Percentiles rank a stretch among this genome's conserved stretches.
Conservation (phyloP, 2,329 filamentous ascomycete genomes). For the Pezicula rhizophila region DNA sequence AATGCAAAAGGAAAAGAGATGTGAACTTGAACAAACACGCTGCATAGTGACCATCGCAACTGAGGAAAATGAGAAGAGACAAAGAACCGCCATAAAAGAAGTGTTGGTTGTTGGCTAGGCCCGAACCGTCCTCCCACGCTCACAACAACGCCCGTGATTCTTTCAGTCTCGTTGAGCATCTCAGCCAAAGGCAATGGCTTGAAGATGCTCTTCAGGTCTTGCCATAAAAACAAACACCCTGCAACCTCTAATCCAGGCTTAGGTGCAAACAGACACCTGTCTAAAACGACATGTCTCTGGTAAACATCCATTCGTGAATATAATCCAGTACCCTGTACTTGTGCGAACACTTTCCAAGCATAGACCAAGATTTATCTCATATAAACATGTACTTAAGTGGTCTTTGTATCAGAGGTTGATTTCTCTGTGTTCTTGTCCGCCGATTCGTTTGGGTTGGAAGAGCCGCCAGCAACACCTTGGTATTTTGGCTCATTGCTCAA, state of each 20-base stretch:
- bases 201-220: conserved; percentile 10
- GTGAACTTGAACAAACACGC: conserved; percentile 17
- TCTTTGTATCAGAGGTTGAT: conserved; percentile 7
- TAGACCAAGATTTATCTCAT: conserved; percentile 1
- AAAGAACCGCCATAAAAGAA: conserved; percentile 11
- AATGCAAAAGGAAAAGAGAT: conserved; percentile 23
- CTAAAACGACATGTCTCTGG: conserved; percentile 15
- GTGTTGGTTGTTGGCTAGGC: neutral
- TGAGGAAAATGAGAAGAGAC: conserved; percentile 17
- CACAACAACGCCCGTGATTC: conserved; percentile 3
- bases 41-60: conserved; percentile 25
- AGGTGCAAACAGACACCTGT: conserved; percentile 16
- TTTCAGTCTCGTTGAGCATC: conserved; percentile 6
- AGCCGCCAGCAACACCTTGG: conserved; percentile 13
- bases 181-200: conserved; percentile 12
- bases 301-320: neutral
- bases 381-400: conserved; percentile 8
- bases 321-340: conserved; percentile 1
- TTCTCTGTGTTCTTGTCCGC: conserved; percentile 10
- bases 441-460: conserved; percentile 7
- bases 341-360: conserved; percentile 2
- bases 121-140: conserved; percentile 5
- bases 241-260: conserved; percentile 16
- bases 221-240: conserved; percentile 12
- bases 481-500: conserved; percentile 16